Conservation (phyloP, 2,329 filamentous ascomycete species). For the Talaromyces funiculosus region DNA sequence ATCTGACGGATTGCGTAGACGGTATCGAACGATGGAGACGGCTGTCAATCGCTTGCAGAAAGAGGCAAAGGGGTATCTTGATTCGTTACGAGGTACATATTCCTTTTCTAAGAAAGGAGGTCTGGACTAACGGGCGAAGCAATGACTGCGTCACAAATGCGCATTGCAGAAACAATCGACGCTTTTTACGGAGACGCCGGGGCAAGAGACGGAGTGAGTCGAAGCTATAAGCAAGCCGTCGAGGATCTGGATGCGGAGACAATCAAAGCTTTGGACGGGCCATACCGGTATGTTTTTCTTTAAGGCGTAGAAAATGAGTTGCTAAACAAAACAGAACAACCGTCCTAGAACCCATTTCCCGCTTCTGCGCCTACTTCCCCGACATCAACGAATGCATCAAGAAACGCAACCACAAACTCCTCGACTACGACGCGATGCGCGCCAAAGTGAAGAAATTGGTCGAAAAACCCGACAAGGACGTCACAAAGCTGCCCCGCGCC, state of each 20-base stretch:
- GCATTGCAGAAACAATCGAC: conserved; percentile 98
- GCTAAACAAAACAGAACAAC: conserved; percentile 57
- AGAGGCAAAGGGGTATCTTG: conserved; percentile 95
- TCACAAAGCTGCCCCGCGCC: conserved; percentile 87
- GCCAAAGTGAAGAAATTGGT: conserved; percentile 95
- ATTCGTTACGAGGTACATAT: conserved; percentile 75
- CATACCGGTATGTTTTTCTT: conserved; percentile 60
- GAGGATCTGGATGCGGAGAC: conserved; percentile 97
- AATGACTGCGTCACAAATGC: conserved; percentile 99
- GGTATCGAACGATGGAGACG: conserved; percentile 95
- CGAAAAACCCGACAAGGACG: conserved; percentile 98
- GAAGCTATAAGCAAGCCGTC: conserved; percentile 97
- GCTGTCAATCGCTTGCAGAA: conserved; percentile 89
- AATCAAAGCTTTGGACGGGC: conserved; percentile 95
- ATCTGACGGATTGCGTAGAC: conserved; percentile 48
- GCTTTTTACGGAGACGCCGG: conserved; percentile 97
- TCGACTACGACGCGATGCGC: conserved; percentile 94
- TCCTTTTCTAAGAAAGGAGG: neutral
- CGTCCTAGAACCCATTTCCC: conserved; percentile 88
- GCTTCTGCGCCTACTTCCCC: conserved; percentile 97
- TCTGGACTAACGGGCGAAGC: conserved; percentile 46
- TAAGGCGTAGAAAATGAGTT: neutral
- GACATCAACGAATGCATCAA: conserved; percentile 99
- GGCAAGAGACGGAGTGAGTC: conserved; percentile 86
- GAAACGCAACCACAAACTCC: conserved; percentile 95